These are phyloP conservation scores for Aurantiochytrium sp. DNA, from an alignment of 108 stramenopile species.

Conservation along the genomic window DNA sequence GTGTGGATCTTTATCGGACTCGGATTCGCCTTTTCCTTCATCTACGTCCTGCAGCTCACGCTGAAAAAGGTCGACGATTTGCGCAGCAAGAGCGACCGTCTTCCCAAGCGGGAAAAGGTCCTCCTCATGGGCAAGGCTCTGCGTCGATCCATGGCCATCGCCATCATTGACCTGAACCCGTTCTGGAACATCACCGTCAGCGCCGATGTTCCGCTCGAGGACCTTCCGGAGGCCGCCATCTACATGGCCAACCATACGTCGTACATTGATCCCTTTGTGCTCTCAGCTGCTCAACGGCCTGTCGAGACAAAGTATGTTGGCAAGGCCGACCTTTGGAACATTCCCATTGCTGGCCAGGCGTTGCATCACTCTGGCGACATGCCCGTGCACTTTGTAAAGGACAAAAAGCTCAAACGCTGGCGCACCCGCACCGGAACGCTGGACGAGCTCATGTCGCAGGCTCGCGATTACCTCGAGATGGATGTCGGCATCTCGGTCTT, in stretches of 20 bases:
- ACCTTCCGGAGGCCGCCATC: background rate
- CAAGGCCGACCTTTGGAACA: background rate
- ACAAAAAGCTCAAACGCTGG: background rate
- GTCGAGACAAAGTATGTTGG: background rate
- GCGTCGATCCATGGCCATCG: background rate
- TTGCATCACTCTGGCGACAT: background rate
- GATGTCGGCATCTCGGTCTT: background rate
- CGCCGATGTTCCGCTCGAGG: background rate
- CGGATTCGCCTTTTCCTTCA: background rate
- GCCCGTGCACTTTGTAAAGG: background rate
- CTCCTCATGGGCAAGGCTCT: background rate
- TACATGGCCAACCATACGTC: background rate
- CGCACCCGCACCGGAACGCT: background rate
- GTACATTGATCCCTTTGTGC: background rate
- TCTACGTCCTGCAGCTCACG: background rate
- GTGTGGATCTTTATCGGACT: background rate
- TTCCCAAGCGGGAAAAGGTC: background rate
- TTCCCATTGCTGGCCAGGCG: background rate
- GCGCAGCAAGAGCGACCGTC: background rate
- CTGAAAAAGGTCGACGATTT: background rate
- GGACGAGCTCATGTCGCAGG: background rate
- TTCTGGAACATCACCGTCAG: background rate
- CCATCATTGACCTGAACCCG: slow-evolving; percentile 5
- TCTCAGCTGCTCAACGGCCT: background rate
- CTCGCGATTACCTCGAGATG: background rate